phyloP scores from a whole-genome alignment of 139 green algal species.

The Chlamydomonas incerta region DNA sequence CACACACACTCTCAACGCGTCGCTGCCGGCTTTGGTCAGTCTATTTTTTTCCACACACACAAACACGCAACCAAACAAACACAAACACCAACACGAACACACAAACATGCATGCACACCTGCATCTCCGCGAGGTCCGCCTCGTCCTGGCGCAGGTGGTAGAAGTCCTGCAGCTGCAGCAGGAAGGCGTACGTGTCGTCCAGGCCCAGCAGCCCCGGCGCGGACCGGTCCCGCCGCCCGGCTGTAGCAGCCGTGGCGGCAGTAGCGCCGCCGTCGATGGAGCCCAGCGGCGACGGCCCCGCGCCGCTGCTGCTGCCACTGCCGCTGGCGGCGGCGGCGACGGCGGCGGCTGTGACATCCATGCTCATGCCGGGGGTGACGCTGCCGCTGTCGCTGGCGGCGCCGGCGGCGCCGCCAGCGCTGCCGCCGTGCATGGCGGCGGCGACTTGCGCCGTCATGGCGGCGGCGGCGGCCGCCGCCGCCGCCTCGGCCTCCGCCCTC shows the following conservation, averaged over 20 bases:
- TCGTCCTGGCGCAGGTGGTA: constrained; percentile 8
- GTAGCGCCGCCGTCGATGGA: neutral
- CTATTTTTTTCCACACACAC: no score
- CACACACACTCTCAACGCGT: no score
- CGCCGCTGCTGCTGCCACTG: no score
- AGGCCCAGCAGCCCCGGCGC: constrained; percentile 1
- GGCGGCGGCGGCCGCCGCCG: neutral
- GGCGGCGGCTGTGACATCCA: neutral
- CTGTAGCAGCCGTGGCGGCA: neutral
- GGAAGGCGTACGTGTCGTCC: constrained; percentile 42
- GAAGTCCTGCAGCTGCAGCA: constrained; percentile 45
- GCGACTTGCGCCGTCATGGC: neutral
- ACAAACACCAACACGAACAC: neutral
- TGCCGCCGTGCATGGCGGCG: neutral
- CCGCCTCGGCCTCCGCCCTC: neutral
- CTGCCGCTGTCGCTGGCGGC: neutral
- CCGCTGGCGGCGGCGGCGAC: neutral
- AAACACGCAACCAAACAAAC: neutral
- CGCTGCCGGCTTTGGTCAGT: no score
- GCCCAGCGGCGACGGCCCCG: neutral
- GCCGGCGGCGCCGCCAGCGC: neutral
- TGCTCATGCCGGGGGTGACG: neutral
- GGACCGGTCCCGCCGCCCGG: no score
- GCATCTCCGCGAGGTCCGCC: constrained; percentile 23
- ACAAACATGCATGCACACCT: constrained; percentile 6